Evolutionary conservation across 2,329 filamentous ascomycete species (phyloP), one percentile per base, ranked within the genome.

Genomic region (Colletotrichum sp.): DNA sequence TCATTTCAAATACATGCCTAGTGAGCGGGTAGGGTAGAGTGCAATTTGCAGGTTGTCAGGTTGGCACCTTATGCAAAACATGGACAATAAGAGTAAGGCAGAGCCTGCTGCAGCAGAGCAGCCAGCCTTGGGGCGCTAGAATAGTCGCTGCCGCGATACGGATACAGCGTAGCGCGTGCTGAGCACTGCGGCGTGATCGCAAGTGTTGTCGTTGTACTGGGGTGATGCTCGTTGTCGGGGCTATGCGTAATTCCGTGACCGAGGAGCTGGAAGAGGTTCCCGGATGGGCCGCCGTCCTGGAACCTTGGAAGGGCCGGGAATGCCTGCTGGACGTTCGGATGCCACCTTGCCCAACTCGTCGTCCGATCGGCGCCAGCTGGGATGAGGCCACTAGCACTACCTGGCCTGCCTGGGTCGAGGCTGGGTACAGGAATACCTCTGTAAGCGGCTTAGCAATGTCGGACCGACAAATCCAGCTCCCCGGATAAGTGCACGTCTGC

Each of bases 161-260:
- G 34, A 65, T 65, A 24, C 36, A 13, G n/a, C 62, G 34, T 28
- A 65, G 16, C 24, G 28, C 56, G 21, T 26, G 56, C n/a, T 18
- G 24, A 58, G 13, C 4, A 5, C 16, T n/a, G 18, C 18, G n/a
- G 18, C 43, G 43, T 48, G 43, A 21, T 12, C 43, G 24, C 56
- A 28, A 28, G 10, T 43, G n/a, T 28, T 36, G 61, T 14, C 43
- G 43, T 48, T 64, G 32, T 14, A 56, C 67, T 61, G 67, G 67
- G 72, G 68, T 74, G 26, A 74, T 71, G 72, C 72, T 62, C 72
- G 68, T 67, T 67, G 68, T 71, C 69, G 69, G 61, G 56, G 26
- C 61, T 36, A 72, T 59, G 63, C 55, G 69, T 67, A 67, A 62
- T 62, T 72, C 73, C 69, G 62, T 63, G 69, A 26, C 73, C 73